Conservation (phyloP, 495 filamentous ascomycete species). For the Penicillium lividum region DNA sequence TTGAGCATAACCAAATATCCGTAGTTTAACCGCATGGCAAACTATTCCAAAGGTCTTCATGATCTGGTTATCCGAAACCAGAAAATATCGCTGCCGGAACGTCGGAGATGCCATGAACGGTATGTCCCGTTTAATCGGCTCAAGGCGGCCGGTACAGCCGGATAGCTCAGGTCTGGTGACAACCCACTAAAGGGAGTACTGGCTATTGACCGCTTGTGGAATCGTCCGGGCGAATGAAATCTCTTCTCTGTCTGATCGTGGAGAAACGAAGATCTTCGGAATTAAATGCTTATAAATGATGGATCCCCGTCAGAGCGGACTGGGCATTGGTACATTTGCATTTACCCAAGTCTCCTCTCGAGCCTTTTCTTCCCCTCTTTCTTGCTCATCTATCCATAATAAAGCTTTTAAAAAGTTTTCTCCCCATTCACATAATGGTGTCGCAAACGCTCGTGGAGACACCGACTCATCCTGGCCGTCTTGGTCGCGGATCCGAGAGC, state of each 20-base stretch:
- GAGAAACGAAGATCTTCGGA: constrained; percentile 20
- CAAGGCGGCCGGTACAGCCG: constrained; percentile 30
- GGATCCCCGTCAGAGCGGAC: constrained; percentile 14
- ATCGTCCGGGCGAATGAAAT: constrained; percentile 15
- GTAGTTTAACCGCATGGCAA: constrained; percentile 9
- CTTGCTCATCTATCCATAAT: not conserved
- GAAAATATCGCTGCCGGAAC: not conserved
- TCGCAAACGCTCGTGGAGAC: constrained; percentile 23
- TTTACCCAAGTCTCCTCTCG: not conserved
- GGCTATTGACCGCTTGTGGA: constrained; percentile 21
- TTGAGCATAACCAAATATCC: constrained; percentile 3
- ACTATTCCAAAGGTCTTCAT: constrained; percentile 10
- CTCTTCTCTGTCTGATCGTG: constrained; percentile 21
- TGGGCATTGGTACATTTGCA: not conserved
- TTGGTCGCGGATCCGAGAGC: constrained; percentile 42
- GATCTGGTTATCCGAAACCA: constrained; percentile 14
- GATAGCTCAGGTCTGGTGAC: constrained; percentile 28
- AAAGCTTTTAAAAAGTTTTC: constrained; percentile 8
- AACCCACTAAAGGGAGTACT: constrained; percentile 22
- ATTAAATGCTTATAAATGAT: constrained; percentile 31
- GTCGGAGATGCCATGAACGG: constrained; percentile 4
- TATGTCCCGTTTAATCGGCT: constrained; percentile 16
- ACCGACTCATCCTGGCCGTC: constrained; percentile 26
- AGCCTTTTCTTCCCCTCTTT: not conserved
- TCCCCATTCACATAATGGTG: constrained; percentile 20